Base-by-base conservation (phyloP, 805 yeast genomes). In the Candida adriatica region DNA sequence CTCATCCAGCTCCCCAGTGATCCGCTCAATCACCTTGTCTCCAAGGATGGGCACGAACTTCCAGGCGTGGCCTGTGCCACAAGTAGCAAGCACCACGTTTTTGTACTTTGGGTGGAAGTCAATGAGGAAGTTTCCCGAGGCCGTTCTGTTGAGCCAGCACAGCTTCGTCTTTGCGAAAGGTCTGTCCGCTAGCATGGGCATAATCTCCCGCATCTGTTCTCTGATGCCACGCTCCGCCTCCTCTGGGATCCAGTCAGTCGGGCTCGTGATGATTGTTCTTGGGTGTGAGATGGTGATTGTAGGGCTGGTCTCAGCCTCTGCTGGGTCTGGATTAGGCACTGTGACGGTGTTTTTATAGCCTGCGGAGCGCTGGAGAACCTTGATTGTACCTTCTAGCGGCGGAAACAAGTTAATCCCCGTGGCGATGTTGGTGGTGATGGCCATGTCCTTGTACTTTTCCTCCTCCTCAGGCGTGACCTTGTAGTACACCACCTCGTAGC, bases 71-170 rank as follows among this genome's bases (percentile, higher is more conserved):
- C 55, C 56, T 9, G 51, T 44, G 8, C 51, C 60, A 27, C 59
- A 57, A 22, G 59, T 49, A 5, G 51, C 57, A 8, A 55, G 25
- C 16, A 55, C 31, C 14, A 55, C 34, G 26, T 49, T 51, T 13
- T 39, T 33, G 8, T 32, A 24, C n/a, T 37, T 39, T 14, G 60
- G 57, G 29, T 41, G 48, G 25, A 34, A 42, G 22, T 47, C 54
- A 22, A 55, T 39, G 13, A 55, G 31, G 29, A 49, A 55, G 24
- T 55, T 48, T 9, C 46, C 37, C 10, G 49, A 38, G 10, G 46
- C 46, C 4, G 58, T 45, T 33, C 53, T 55, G 13, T 51, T 47
- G 26, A 46, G 46, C 59, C 58, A 66, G 39, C 64, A 64, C 35
- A 57, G 63, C 29, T 61, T 66, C 14, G 59, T 63, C 4, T 30